Conservation (phyloP, 139 green algal genomes). For the Picochlorum sp. region DNA sequence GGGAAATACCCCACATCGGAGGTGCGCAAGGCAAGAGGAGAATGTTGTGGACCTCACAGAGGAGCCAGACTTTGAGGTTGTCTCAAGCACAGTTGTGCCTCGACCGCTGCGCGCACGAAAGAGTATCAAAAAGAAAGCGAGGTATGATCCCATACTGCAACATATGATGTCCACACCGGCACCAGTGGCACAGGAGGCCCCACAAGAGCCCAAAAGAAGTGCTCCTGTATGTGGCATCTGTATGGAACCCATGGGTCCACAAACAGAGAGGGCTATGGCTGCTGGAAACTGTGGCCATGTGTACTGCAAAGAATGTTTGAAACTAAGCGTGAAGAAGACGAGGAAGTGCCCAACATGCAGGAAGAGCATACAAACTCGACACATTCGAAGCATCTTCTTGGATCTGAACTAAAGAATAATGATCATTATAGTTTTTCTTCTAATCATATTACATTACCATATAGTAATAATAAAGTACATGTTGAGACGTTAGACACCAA, state of each 20-base stretch:
- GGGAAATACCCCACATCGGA: neutral
- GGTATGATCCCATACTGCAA: too few species aligned
- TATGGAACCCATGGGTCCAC: conserved; percentile 34
- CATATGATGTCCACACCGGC: too few species aligned
- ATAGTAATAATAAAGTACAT: neutral
- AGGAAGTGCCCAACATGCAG: conserved; percentile 57
- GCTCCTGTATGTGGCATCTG: conserved; percentile 40
- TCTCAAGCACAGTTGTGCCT: conserved; percentile 2
- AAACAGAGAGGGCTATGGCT: conserved; percentile 15
- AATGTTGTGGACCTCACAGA: conserved; percentile 18
- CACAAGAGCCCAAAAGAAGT: neutral
- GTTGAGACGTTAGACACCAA: conserved; percentile 57
- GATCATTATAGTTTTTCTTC: neutral
- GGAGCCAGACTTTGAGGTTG: neutral
- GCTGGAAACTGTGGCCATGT: conserved; percentile 43
- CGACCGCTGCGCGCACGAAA: neutral
- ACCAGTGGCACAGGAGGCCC: too few species aligned
- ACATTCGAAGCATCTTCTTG: conserved; percentile 36
- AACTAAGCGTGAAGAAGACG: conserved; percentile 25
- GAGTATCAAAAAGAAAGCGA: neutral
- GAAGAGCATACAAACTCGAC: conserved; percentile 24
- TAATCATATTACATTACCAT: conserved; percentile 1
- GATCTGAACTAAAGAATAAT: conserved; percentile 6
- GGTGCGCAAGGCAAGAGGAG: neutral
- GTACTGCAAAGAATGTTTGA: conserved; percentile 45